phyloP scores from a whole-genome alignment of 2,329 filamentous ascomycete genomes.

The Penicillium sp. region DNA sequence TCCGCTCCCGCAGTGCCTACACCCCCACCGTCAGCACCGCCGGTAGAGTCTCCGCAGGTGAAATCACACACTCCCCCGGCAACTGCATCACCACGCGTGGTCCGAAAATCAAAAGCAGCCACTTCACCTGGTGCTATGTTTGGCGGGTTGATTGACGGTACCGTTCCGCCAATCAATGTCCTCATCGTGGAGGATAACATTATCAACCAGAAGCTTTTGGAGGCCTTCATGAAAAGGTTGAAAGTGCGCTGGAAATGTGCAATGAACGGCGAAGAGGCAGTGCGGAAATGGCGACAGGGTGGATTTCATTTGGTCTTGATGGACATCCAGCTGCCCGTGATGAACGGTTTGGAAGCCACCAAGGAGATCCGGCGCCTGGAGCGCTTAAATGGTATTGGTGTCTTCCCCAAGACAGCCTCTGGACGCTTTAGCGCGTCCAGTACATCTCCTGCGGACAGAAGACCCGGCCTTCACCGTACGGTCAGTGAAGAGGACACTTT shows the following conservation, averaged over 20 bases:
- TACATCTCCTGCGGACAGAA: conserved; percentile 18
- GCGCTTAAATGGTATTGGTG: conserved; percentile 85
- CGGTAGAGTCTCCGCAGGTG: conserved; percentile 36
- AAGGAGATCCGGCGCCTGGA: conserved; percentile 90
- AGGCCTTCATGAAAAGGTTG: conserved; percentile 91
- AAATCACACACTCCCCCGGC: conserved; percentile 35
- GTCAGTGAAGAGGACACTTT: conserved; percentile 38
- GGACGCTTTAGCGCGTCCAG: conserved; percentile 47
- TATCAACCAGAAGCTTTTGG: conserved; percentile 90
- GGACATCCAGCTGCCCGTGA: conserved; percentile 96
- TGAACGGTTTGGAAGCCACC: conserved; percentile 93
- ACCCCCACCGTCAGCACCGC: conserved; percentile 28
- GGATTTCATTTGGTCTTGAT: conserved; percentile 96
- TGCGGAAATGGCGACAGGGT: conserved; percentile 86
- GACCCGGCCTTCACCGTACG: conserved; percentile 18
- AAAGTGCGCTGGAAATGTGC: conserved; percentile 98
- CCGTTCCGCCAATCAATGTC: conserved; percentile 93
- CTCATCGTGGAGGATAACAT: conserved; percentile 98
- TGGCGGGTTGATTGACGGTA: conserved; percentile 69
- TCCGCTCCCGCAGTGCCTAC: conserved; percentile 32
- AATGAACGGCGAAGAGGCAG: conserved; percentile 89
- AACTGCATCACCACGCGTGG: conserved; percentile 49
- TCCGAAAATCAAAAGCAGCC: conserved; percentile 34
- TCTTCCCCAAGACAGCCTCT: conserved; percentile 70
- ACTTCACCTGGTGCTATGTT: conserved; percentile 39